Conservation (phyloP, 257 asterid genomes). For the Solanum medicagineum region DNA sequence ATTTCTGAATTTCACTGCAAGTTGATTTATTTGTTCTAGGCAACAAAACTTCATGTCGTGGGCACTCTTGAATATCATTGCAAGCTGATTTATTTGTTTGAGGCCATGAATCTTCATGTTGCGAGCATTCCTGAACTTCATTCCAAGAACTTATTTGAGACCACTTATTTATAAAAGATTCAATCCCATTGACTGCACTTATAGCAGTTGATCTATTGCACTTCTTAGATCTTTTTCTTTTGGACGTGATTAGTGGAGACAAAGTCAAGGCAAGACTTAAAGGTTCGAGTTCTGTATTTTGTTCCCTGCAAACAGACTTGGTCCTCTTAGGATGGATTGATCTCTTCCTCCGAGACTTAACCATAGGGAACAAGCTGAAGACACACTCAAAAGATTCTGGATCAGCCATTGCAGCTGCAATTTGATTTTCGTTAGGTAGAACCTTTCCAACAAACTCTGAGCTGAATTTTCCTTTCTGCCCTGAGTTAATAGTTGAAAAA, state of each 20-base stretch:
- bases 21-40: neutral
- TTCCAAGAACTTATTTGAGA: neutral
- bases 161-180: neutral
- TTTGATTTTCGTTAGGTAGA: neutral
- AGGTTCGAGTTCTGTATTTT: neutral
- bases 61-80: neutral
- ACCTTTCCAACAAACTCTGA: neutral
- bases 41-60: neutral
- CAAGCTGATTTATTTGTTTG: neutral
- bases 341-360: slow-evolving; percentile 9
- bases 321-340: slow-evolving; percentile 4
- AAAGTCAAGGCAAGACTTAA: neutral
- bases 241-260: neutral
- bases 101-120: neutral
- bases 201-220: neutral
- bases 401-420: neutral
- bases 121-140: neutral
- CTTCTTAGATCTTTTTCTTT: neutral
- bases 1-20: neutral
- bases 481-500: neutral
- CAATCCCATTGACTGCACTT: neutral
- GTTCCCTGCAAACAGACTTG: neutral
- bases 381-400: neutral
- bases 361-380: neutral
- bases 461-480: neutral